Evolutionary conservation across 768 basidiomycete species (phyloP), one percentile per base, ranked within the genome.

Genomic region (Myochromella boudieri): DNA sequence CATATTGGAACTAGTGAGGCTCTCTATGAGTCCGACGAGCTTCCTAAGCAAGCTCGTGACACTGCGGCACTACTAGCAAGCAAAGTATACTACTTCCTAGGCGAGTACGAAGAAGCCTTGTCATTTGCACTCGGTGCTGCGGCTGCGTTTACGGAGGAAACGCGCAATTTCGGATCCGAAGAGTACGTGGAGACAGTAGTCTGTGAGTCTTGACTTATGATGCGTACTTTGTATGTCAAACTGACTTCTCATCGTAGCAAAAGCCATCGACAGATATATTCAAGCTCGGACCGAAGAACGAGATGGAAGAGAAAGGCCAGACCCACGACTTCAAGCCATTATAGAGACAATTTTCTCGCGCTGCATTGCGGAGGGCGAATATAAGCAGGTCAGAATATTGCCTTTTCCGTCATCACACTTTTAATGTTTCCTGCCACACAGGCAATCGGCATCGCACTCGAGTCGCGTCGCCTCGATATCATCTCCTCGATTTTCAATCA

Each of bases 21-120:
- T 0, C 70, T 99, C 3, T 93, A 95, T 55, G 97, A 98, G 69
- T 82, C 78, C 48, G 76, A 86, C 10, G 81, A 87, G 28, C 76
- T 97, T 6, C 78, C 88, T 0, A 76, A 80, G 52, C 72, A 82
- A 41, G 82, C 87, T 11, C 86, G 89, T 28, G 81, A 89, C 58
- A 79, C 84, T 41, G 95, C 97, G 15, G 92, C 95, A 17, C 74
- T 98, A 41, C 77, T 99, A 22, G 87, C 90, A n/a, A 95, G 93
- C 76, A 98, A 98, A 66, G 90, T 98, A 40, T 98, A 98, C 69
- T 98, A 93, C 70, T 95, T 88, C 77, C 77, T 99, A 39, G 93
- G 90, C 54, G 91, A 92, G 65, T 90, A 95, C 57, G 92, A 95
- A 60, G 97, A 99, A 64, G 91, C 95, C 22, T 79, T 99, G 48